Conservation (phyloP, 768 basidiomycete species). For the Podaxis sp. region DNA sequence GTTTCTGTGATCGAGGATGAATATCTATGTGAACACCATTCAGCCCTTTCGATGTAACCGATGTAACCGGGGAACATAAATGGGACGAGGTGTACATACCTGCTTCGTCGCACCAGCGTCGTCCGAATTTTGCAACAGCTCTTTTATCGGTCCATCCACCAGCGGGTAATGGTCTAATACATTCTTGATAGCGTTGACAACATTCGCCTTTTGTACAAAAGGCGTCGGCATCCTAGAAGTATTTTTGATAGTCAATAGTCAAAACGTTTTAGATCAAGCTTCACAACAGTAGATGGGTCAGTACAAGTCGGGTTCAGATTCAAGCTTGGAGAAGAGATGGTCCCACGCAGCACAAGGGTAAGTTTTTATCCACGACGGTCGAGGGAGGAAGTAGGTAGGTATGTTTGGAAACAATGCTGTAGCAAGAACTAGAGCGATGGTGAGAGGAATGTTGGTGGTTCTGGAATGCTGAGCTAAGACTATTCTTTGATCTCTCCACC, state of each 20-base stretch:
- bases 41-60: neutral
- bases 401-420: neutral
- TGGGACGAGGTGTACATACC: slow-evolving; percentile 19
- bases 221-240: slow-evolving; percentile 2
- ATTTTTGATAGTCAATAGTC: neutral
- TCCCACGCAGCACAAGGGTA: no score
- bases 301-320: no score
- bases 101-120: slow-evolving; percentile 40
- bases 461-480: neutral
- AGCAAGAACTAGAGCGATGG: neutral
- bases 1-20: slow-evolving; percentile 33
- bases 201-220: neutral
- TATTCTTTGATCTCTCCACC: neutral
- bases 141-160: slow-evolving; percentile 37
- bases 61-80: neutral
- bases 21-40: slow-evolving; percentile 24
- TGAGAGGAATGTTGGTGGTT: neutral
- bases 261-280: neutral
- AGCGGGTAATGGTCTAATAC: slow-evolving; percentile 40
- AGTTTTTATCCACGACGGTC: neutral
- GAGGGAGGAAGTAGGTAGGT: neutral
- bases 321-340: no score
- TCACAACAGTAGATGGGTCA: neutral
- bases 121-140: slow-evolving; percentile 44
- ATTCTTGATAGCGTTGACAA: neutral